Evolutionary conservation across 2,329 filamentous ascomycete genomes (phyloP).

Genomic region (Ceratocystis colombiana): DNA sequence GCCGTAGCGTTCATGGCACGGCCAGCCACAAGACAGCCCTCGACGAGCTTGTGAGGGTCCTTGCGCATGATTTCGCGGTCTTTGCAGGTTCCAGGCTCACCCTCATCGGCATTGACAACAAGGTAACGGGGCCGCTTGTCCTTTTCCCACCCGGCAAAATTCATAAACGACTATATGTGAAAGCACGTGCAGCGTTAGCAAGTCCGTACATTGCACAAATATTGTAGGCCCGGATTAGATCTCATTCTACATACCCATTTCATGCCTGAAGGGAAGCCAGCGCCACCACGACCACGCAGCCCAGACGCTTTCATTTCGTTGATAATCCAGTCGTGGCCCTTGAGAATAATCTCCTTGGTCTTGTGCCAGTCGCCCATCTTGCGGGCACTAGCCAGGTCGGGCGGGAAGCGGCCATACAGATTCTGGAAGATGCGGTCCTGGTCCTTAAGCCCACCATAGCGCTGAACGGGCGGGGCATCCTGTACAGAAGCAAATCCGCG

Average conservation of each 20-base stretch:
- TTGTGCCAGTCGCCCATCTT: conserved; percentile 99
- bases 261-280: conserved; percentile 93
- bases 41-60: conserved; percentile 96
- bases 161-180: conserved; percentile 80
- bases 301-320: conserved; percentile 94
- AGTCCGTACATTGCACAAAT: background rate
- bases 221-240: background rate
- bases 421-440: conserved; percentile 99
- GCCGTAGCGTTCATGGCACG: conserved; percentile 98
- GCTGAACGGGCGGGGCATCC: conserved; percentile 52
- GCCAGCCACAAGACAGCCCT: conserved; percentile 91
- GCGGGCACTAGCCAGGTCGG: conserved; percentile 86
- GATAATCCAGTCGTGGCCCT: conserved; percentile 99
- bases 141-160: conserved; percentile 99
- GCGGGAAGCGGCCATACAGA: conserved; percentile 83
- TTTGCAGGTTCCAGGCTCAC: conserved; percentile 98
- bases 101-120: conserved; percentile 97
- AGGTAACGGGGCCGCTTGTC: conserved; percentile 91
- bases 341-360: conserved; percentile 91
- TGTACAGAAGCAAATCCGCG: conserved; percentile 75
- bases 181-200: conserved; percentile 1
- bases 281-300: conserved; percentile 88
- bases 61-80: conserved; percentile 99
- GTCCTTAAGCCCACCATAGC: conserved; percentile 81
- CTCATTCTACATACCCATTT: conserved; percentile 71